Evolutionary conservation across 768 basidiomycete genomes (phyloP), one percentile per base, ranked within the genome.

Genomic region (Gautieria morchelliformis): DNA sequence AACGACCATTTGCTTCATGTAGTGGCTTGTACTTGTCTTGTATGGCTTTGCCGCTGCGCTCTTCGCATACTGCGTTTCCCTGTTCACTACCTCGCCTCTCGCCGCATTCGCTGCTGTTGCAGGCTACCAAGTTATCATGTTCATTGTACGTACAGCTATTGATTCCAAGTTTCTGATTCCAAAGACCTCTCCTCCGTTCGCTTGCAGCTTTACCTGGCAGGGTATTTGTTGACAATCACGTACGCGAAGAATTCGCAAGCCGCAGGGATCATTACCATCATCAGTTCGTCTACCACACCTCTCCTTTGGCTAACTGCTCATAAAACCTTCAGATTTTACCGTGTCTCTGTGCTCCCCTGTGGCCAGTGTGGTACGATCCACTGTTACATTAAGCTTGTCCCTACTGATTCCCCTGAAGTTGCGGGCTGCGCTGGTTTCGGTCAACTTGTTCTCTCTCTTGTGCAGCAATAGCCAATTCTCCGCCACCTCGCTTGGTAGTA

Each of bases 381-480:
- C 27, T 35, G 17, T 17, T 6, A 9, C n/a, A 2, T 20, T 40
- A 37, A 27, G 5, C 27, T 6, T 48, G 15, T 19, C 27, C 32
- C 24, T 49, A 19, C 17, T 48, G 52, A 39, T n/a, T 35, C 56
- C 50, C 30, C 8, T 52, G 20, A 7, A 87, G 87, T 66, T 80
- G 42, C 78, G 89, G 44, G 81, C 87, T 0, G 78, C 79, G 3
- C 75, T 92, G 19, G 79, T 92, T n/a, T 86, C 88, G 0, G 75
- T 86, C 61, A 89, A 90, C 63, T 68, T 89, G 3, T 92, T 90
- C 69, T 83, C 82, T 12, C 71, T 90, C 3, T 77, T 88, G 3
- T 89, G 88, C 63, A 27, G 10, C 35, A 70, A 82, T 58, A 84
- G 83, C 8, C 68, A 73, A 4, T 75, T 82, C 27, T 76, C 75